Base-by-base conservation (phyloP, 2,329 filamentous ascomycete species). In the Parastagonospora nodorum region DNA sequence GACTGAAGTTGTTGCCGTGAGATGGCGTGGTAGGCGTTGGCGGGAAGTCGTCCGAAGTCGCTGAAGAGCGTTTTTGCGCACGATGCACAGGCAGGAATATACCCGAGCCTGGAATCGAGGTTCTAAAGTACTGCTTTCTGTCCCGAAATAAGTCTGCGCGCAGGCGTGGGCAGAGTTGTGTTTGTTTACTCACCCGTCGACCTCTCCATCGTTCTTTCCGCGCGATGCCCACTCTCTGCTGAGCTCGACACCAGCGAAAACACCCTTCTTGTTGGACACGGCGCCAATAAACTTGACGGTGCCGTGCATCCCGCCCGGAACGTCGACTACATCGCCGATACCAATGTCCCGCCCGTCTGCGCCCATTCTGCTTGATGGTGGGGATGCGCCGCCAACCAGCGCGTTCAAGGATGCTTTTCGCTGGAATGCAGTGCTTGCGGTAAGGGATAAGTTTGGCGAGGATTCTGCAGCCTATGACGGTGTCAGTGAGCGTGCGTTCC, bases 121-220 rank as follows among this genome's bases (percentile, higher is more conserved):
- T 96, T 31, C 80, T 82, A 73, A 99, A 99, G 76, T 99, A 99
- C 48, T 78, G 79, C 51, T 78, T 79, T 35, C 80, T 82, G 59
- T 47, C 44, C 27, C 2, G 40, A 16, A 36, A 44, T 61, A 31
- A 64, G 57, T 48, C 41, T 24, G 6, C 16, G 43, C 24, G 14
- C 32, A 30, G 16, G 31, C 30, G 24, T 19, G 24, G 37, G 35
- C 45, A 47, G 41, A n/a, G 46, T 28, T 31, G 16, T 24, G 48
- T 44, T 32, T 45, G 48, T 24, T 19, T 15, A 68, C 84, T 75
- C 81, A 93, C 90, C 93, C 94, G 63, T 97, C 93, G 47, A 97
- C 94, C 73, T 96, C 92, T 57, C 94, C 94, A 66, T 84, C 95
- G 70, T 99, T 99, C 80, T 99, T 99, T 30, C 94, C 94, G 69